A percentile compares a stretch with the other conserved stretches of the same genome.
phyloP scores from a whole-genome alignment of 176 grass and related monocot genomes.

The Hordeum marinum region DNA sequence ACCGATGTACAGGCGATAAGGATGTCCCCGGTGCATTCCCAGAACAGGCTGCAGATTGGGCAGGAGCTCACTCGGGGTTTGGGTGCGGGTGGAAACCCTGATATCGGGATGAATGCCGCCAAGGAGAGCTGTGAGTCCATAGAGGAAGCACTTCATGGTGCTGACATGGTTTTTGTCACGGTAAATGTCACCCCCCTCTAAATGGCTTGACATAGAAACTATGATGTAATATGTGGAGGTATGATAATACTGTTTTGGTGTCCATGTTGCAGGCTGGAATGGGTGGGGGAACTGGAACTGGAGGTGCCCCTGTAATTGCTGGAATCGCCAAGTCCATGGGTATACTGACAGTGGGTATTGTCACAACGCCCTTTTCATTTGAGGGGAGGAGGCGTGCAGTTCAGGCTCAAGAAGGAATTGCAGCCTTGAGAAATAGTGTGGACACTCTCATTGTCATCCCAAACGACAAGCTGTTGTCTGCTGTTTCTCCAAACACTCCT shows the following conservation, averaged over 20 bases:
- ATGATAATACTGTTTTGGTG: neutral
- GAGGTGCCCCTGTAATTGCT: constrained; percentile 77
- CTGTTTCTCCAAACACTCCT: constrained; percentile 85
- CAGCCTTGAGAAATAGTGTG: constrained; percentile 73
- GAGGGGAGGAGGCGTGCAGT: constrained; percentile 76
- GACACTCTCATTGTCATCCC: constrained; percentile 92
- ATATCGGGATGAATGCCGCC: constrained; percentile 85
- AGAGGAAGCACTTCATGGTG: constrained; percentile 53
- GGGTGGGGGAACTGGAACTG: constrained; percentile 91
- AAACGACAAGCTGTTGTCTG: constrained; percentile 81
- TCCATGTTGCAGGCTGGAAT: constrained; percentile 70
- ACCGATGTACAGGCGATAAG: constrained; percentile 84
- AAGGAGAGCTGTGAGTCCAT: constrained; percentile 78
- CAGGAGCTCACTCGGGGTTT: constrained; percentile 74
- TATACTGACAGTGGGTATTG: constrained; percentile 80
- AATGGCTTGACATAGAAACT: neutral
- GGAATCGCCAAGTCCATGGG: constrained; percentile 79
- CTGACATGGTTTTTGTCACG: constrained; percentile 95
- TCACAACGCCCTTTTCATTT: constrained; percentile 84
- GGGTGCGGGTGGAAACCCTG: constrained; percentile 79
- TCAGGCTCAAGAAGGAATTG: constrained; percentile 89
- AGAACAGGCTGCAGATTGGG: constrained; percentile 79
- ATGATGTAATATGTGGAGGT: neutral
- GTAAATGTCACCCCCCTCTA: constrained; percentile 26
- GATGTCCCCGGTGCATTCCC: constrained; percentile 65